Evolutionary conservation across 257 asterid genomes (phyloP).

Genomic region (Hygrophila difformis): DNA sequence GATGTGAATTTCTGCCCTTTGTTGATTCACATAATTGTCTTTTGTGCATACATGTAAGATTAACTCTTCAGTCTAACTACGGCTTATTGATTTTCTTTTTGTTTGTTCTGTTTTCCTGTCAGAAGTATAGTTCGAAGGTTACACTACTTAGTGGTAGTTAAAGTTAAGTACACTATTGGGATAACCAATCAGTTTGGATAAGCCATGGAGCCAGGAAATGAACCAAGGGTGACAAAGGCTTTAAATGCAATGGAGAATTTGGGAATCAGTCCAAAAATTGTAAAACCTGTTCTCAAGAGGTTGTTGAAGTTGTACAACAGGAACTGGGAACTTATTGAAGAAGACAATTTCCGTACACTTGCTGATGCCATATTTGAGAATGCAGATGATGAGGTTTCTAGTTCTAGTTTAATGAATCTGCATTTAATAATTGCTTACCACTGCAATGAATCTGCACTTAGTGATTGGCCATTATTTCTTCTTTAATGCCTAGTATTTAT

Average conservation of each 20-base stretch:
- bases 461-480: neutral
- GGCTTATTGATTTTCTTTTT: too few relatives aligned
- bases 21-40: too few relatives aligned
- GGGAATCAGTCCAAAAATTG: constrained; percentile 26
- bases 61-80: too few relatives aligned
- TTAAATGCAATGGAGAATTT: constrained; percentile 33
- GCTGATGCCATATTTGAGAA: constrained; percentile 58
- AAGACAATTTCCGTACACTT: constrained; percentile 42
- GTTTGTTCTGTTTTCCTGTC: too few relatives aligned
- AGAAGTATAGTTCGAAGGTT: too few relatives aligned
- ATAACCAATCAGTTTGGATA: neutral
- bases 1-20: too few relatives aligned
- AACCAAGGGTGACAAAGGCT: constrained; percentile 26
- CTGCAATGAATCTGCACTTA: neutral
- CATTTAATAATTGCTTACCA: too few relatives aligned
- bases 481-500: neutral
- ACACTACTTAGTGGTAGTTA: neutral
- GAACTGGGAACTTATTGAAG: constrained; percentile 53
- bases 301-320: constrained; percentile 28
- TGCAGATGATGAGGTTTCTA: constrained; percentile 40
- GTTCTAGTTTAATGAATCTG: constrained; percentile 2
- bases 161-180: constrained; percentile 1
- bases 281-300: constrained; percentile 41
- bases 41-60: too few relatives aligned
- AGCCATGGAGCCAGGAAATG: constrained; percentile 20